These are phyloP conservation scores for Hirsutella thompsonii DNA, from an alignment of 2,329 filamentous ascomycete genomes.

Conservation along the genomic window DNA sequence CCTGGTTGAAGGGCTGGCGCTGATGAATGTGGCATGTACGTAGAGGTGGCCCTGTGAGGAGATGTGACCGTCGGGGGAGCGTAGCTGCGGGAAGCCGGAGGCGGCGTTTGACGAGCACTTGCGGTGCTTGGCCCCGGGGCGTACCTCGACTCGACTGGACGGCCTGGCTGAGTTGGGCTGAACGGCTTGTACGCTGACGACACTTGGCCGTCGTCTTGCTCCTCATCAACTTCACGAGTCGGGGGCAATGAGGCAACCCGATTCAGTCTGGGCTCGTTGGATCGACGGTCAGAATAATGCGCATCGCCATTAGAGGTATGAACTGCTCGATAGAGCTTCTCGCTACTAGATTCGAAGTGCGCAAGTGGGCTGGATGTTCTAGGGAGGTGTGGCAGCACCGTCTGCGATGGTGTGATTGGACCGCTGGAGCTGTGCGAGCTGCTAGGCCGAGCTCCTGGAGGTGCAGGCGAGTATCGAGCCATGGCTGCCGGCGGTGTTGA, in stretches of 20 bases:
- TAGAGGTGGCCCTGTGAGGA: slow-evolving; percentile 38
- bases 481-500: slow-evolving; percentile 23
- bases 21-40: slow-evolving; percentile 31
- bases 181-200: slow-evolving; percentile 11
- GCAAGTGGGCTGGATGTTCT: slow-evolving; percentile 54
- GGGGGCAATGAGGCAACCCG: slow-evolving; percentile 46
- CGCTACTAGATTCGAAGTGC: slow-evolving; percentile 44
- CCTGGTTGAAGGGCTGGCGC: slow-evolving; percentile 18
- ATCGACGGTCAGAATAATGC: slow-evolving; percentile 31
- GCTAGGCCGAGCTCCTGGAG: slow-evolving; percentile 25
- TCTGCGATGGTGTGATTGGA: slow-evolving; percentile 24
- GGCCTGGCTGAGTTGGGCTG: slow-evolving; percentile 12
- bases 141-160: slow-evolving; percentile 22
- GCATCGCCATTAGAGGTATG: slow-evolving; percentile 22
- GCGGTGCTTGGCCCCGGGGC: slow-evolving; percentile 20
- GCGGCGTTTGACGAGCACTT: slow-evolving; percentile 32
- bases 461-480: slow-evolving; percentile 41
- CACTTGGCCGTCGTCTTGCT: slow-evolving; percentile 22
- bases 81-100: slow-evolving; percentile 21
- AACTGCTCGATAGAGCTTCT: slow-evolving; percentile 15
- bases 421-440: slow-evolving; percentile 26
- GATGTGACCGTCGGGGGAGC: slow-evolving; percentile 37
- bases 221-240: slow-evolving; percentile 50
- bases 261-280: slow-evolving; percentile 39
- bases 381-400: slow-evolving; percentile 44